Percentiles rank a stretch among this genome's conserved stretches.
phyloP scores from a whole-genome alignment of 1,139 yeast genomes.

The Protomyces gravidus region DNA sequence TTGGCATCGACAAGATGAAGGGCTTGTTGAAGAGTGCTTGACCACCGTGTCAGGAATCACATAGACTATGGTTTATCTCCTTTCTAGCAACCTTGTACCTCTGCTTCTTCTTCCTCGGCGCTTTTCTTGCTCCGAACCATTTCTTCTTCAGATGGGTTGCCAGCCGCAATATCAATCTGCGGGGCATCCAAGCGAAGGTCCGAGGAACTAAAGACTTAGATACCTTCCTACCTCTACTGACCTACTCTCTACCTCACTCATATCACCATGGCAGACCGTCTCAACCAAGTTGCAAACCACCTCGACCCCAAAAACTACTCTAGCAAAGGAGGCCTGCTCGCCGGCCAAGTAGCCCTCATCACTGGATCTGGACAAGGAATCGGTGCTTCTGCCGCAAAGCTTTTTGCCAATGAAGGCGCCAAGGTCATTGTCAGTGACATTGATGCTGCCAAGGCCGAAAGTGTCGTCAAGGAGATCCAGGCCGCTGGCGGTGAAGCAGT shows the following conservation, averaged over 20 bases:
- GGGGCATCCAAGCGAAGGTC: too few species aligned
- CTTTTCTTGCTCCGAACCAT: neutral
- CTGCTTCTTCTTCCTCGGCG: too few species aligned
- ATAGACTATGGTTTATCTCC: too few species aligned
- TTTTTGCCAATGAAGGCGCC: conserved; percentile 87
- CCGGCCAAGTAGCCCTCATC: conserved; percentile 79
- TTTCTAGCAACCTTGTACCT: too few species aligned
- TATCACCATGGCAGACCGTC: conserved; percentile 20
- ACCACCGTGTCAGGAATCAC: too few species aligned
- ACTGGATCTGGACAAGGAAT: conserved; percentile 97
- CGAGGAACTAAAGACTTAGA: neutral
- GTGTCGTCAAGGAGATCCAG: conserved; percentile 74
- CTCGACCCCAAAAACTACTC: conserved; percentile 13
- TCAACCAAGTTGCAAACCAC: conserved; percentile 22
- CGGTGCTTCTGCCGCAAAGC: conserved; percentile 82
- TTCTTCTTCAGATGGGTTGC: too few species aligned
- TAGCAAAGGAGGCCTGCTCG: conserved; percentile 42
- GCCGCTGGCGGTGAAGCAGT: conserved; percentile 76
- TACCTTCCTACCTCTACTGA: neutral
- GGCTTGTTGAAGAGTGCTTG: too few species aligned
- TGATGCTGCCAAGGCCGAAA: conserved; percentile 51
- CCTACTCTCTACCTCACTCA: neutral
- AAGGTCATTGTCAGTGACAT: conserved; percentile 86
- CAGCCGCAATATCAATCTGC: too few species aligned
- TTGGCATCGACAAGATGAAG: conserved; percentile 13